A percentile compares a stretch with the other conserved stretches of the same genome.
phyloP scores from a whole-genome alignment of 108 stramenopile genomes.

The Skeletonema grethae region DNA sequence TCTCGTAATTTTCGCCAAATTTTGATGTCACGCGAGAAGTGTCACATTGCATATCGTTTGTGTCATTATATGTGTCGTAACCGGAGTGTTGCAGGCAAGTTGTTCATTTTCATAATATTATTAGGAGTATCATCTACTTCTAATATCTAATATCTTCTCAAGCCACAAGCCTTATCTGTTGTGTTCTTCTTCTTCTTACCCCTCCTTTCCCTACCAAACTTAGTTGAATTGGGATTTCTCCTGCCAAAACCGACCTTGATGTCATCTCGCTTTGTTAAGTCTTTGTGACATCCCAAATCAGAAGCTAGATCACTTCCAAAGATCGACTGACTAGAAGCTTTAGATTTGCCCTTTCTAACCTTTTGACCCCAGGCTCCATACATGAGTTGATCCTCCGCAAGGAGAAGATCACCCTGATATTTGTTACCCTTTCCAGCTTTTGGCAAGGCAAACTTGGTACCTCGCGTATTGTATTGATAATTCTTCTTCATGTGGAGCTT shows the following conservation, averaged over 20 bases:
- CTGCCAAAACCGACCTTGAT: conserved; percentile 90
- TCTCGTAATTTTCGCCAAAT: no score
- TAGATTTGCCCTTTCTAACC: conserved; percentile 79
- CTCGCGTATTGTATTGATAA: conserved; percentile 79
- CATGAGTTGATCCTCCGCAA: conserved; percentile 96
- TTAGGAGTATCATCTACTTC: no score
- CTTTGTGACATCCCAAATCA: conserved; percentile 78
- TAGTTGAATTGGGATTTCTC: conserved; percentile 87
- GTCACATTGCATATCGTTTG: no score
- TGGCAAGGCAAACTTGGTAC: conserved; percentile 94
- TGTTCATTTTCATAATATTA: not conserved
- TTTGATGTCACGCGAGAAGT: no score
- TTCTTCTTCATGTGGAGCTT: conserved; percentile 88
- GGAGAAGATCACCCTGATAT: conserved; percentile 91
- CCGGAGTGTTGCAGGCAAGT: no score
- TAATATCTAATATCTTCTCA: conserved; percentile 76
- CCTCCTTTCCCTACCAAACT: conserved; percentile 90
- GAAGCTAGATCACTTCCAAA: conserved; percentile 89
- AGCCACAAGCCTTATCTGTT: conserved; percentile 81
- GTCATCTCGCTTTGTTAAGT: conserved; percentile 66
- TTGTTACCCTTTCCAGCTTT: conserved; percentile 80
- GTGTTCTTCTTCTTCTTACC: conserved; percentile 91
- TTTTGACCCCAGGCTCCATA: conserved; percentile 97
- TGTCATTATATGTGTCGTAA: no score
- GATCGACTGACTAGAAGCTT: conserved; percentile 65